These are phyloP conservation scores for Purpureocillium takamizusanense DNA, from an alignment of 2,329 filamentous ascomycete genomes.

Conservation along the genomic window DNA sequence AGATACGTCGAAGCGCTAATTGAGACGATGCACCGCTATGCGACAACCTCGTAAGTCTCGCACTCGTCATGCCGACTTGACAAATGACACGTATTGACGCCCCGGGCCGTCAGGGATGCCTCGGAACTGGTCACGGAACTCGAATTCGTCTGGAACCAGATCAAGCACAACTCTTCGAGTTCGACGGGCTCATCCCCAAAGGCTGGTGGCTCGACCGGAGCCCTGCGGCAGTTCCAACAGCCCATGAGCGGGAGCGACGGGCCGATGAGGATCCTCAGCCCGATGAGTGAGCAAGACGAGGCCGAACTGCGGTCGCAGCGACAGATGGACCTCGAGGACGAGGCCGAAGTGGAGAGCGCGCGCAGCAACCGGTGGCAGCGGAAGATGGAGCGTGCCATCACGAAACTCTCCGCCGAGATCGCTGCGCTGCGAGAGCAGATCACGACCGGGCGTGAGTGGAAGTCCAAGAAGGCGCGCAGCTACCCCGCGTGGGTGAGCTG, in stretches of 20 bases:
- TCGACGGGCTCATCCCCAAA: slow-evolving; percentile 51
- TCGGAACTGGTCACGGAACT: slow-evolving; percentile 83
- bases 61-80: not conserved
- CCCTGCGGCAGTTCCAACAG: slow-evolving; percentile 34
- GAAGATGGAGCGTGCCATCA: slow-evolving; percentile 75
- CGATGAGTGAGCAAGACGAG: slow-evolving; percentile 77
- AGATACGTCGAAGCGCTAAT: slow-evolving; percentile 91
- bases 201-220: slow-evolving; percentile 21
- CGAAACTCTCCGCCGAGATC: slow-evolving; percentile 85
- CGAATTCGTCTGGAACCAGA: slow-evolving; percentile 99
- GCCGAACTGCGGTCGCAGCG: slow-evolving; percentile 46
- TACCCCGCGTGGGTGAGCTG: slow-evolving; percentile 63
- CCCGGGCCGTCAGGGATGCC: slow-evolving; percentile 49
- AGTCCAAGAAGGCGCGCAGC: slow-evolving; percentile 53
- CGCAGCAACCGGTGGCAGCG: slow-evolving; percentile 60
- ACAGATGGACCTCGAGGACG: slow-evolving; percentile 35
- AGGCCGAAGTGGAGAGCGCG: slow-evolving; percentile 26
- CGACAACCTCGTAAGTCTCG: slow-evolving; percentile 64
- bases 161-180: slow-evolving; percentile 73
- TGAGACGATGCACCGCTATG: slow-evolving; percentile 94
- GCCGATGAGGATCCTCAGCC: slow-evolving; percentile 65
- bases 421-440: slow-evolving; percentile 89
- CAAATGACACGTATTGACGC: not conserved
- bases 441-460: slow-evolving; percentile 64
- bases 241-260: slow-evolving; percentile 39